Conservation (phyloP, 208 protist genomes). For the Trypanosoma boissoni region DNA sequence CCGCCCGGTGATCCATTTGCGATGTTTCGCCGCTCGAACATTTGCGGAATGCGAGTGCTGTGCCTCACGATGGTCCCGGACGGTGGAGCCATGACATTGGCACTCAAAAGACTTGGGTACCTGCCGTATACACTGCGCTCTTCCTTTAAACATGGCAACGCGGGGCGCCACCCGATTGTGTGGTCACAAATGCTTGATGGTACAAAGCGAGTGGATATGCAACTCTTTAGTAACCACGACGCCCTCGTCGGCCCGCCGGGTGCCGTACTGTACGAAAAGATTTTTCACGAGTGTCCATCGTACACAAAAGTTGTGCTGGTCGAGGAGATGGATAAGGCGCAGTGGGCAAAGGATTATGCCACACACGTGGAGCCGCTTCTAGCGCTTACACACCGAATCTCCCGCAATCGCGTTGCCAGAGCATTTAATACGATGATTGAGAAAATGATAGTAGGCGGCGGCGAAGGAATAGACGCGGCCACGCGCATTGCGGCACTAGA, state of each 20-base stretch:
- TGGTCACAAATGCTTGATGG: constrained; percentile 47
- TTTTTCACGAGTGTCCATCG: constrained; percentile 50
- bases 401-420: constrained; percentile 32
- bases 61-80: constrained; percentile 70
- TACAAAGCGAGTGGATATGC: constrained; percentile 23
- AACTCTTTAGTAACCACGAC: constrained; percentile 55
- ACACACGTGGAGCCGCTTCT: constrained; percentile 33
- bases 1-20: too few relatives aligned
- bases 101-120: constrained; percentile 60
- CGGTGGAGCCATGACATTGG: constrained; percentile 50
- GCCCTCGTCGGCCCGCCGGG: constrained; percentile 54
- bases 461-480: background rate
- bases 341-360: constrained; percentile 45
- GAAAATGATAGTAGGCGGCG: constrained; percentile 36
- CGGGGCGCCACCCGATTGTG: constrained; percentile 41
- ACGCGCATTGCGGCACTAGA: constrained; percentile 41
- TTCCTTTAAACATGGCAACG: constrained; percentile 47
- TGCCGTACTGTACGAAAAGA: constrained; percentile 45
- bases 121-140: constrained; percentile 58
- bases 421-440: constrained; percentile 57
- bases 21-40: background rate
- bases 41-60: constrained; percentile 46
- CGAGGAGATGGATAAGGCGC: constrained; percentile 55
- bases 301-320: constrained; percentile 83
- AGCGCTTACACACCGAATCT: constrained; percentile 14